Evolutionary conservation across 202 grass and related monocot genomes (phyloP), one percentile per base, ranked within the genome.

Genomic region (Schoenoplectus triqueter): DNA sequence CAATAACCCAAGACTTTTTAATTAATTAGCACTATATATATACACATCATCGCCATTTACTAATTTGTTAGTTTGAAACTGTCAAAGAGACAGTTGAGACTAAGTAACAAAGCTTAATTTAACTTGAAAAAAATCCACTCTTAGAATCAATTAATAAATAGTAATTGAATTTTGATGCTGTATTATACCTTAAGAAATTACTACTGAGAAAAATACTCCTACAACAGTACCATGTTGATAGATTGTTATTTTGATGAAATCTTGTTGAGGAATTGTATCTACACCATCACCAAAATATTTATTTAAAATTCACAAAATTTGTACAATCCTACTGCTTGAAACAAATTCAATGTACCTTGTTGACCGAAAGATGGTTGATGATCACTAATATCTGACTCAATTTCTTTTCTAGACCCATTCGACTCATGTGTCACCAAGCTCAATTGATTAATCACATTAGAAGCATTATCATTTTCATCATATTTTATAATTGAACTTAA

Each of bases 201-300:
- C 55, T 86, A 75, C 84, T 66, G 84, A 72, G 72, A 86, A 86
- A 78, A 78, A 50, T 18, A 77, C 41, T n/a, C 84, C 56, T 55
- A 77, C 44, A n/a, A 77, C 19, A 64, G 15, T 82, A 82, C 80
- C 80, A 21, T 82, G 80, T 69, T 42, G 80, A 69, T 61, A 82
- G 61, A 66, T 82, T 69, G 80, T 82, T 67, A 67, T 77, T 77
- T 77, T 77, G 73, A 77, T 77, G 73, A 77, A 77, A 56, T 77
- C 51, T 11, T 78, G 75, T 78, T 78, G 54, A 78, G 22, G 11
- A 14, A 60, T 68, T 44, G 46, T 82, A 82, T 82, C 80, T 68
- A 83, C 81, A 83, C 21, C 65, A 71, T 13, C 19, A 83, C 50
- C 48, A 83, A 83, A 69, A 82, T 11, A 82, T 82, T n/a, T 46